phyloP scores from a whole-genome alignment of 1,284 basidiomycete species.

The Ceratobasidium papillatum region DNA sequence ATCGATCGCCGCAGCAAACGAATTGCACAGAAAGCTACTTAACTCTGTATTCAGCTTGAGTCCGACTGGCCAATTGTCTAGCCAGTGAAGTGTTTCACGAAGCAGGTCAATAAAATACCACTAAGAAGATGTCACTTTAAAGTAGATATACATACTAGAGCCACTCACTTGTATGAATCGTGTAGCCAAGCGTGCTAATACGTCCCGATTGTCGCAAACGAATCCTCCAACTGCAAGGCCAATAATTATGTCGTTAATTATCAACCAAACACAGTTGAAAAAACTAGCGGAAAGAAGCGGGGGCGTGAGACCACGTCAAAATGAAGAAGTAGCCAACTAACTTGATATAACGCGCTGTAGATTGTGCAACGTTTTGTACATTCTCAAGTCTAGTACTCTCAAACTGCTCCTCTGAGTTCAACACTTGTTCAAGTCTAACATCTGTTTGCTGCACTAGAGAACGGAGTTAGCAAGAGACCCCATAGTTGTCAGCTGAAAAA shows the following conservation, averaged over 20 bases:
- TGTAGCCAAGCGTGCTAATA: constrained; percentile 41
- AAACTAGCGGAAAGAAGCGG: constrained; percentile 62
- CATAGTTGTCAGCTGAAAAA: neutral
- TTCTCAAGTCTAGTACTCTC: constrained; percentile 45
- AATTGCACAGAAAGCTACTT: constrained; percentile 79
- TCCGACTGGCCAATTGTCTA: constrained; percentile 95
- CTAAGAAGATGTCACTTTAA: constrained; percentile 34
- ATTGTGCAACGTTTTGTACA: constrained; percentile 42
- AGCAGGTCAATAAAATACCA: constrained; percentile 60
- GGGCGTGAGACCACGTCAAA: constrained; percentile 29
- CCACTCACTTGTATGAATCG: constrained; percentile 48
- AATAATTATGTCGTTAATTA: constrained; percentile 88
- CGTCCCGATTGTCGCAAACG: constrained; percentile 65
- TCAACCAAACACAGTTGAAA: constrained; percentile 91
- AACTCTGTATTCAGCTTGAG: constrained; percentile 96
- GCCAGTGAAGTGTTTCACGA: constrained; percentile 74
- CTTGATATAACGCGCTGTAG: constrained; percentile 59
- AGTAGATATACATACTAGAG: constrained; percentile 52
- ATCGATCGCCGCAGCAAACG: constrained; percentile 69
- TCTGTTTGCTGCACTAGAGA: constrained; percentile 52
- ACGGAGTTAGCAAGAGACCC: neutral
- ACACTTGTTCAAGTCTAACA: constrained; percentile 52
- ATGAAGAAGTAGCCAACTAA: constrained; percentile 50
- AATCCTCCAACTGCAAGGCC: constrained; percentile 76
- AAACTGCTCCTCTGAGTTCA: constrained; percentile 52